A percentile compares a stretch with the other conserved stretches of the same genome.
Evolutionary conservation across 371 early-diverging fungal genomes (phyloP).

Genomic region (Smittium culicis): DNA sequence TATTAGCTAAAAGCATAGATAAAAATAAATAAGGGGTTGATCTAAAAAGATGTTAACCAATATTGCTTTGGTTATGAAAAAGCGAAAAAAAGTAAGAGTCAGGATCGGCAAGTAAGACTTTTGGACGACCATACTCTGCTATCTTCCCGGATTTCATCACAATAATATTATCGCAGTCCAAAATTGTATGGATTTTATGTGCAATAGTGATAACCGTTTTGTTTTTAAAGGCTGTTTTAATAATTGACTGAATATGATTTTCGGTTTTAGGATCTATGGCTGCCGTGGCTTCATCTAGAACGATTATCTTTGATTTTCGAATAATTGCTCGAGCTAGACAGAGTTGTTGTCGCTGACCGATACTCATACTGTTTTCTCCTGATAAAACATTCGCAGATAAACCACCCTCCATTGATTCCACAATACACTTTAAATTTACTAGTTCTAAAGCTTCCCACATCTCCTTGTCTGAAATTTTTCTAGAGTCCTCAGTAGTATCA

Average conservation of each 20-base stretch:
- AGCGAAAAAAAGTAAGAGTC: conserved; percentile 31
- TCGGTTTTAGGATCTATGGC: conserved; percentile 42
- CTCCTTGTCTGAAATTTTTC: conserved; percentile 58
- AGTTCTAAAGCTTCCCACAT: conserved; percentile 61
- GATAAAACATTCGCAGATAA: conserved; percentile 49
- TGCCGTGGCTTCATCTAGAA: conserved; percentile 49
- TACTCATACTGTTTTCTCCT: conserved; percentile 41
- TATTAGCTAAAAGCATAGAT: too few species aligned
- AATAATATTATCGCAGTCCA: conserved; percentile 41
- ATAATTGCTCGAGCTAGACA: conserved; percentile 32
- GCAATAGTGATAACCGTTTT: conserved; percentile 46
- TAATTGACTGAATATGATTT: conserved; percentile 33
- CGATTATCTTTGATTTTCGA: conserved; percentile 39
- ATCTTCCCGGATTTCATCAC: conserved; percentile 36
- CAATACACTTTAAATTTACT: conserved; percentile 13
- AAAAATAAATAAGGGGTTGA: too few species aligned
- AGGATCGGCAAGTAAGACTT: conserved; percentile 16
- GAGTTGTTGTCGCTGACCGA: conserved; percentile 39
- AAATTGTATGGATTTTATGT: conserved; percentile 56
- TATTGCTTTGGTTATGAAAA: too few species aligned
- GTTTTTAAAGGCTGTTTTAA: conserved; percentile 30
- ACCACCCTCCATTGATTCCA: conserved; percentile 26
- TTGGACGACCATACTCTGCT: conserved; percentile 12
- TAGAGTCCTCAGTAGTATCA: conserved; percentile 34
- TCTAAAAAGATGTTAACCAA: too few species aligned